phyloP scores from a whole-genome alignment of 106 monocot species.

The Platanthera guangdongensis region DNA sequence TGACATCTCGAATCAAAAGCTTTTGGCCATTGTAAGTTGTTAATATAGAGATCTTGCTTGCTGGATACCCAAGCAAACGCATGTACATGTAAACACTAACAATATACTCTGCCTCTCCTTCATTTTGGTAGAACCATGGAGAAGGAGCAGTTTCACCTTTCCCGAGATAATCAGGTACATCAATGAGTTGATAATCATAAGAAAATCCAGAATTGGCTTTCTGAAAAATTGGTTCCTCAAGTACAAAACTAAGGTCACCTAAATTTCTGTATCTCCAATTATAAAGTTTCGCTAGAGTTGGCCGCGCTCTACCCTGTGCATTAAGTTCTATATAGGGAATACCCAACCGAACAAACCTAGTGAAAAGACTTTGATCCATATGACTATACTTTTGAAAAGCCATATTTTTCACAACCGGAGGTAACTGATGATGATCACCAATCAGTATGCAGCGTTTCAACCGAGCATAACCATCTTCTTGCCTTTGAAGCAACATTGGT shows the following conservation, averaged over 20 bases:
- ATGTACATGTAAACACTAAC: conserved; percentile 99
- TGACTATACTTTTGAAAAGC: conserved; percentile 99
- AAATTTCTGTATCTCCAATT: conserved; percentile 99
- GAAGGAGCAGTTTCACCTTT: conserved; percentile 93
- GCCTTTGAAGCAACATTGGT: conserved; percentile 96
- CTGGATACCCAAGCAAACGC: conserved; percentile 91
- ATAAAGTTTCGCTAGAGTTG: conserved; percentile 80
- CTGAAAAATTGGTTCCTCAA: conserved; percentile 57
- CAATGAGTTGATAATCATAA: conserved; percentile 84
- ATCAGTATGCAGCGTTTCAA: conserved; percentile 91
- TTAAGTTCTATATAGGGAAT: conserved; percentile 98
- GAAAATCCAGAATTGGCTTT: conserved; percentile 95
- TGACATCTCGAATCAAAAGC: conserved; percentile 95
- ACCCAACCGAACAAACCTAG: conserved; percentile 90
- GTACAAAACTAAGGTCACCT: conserved; percentile 81
- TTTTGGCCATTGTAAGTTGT: conserved; percentile 99
- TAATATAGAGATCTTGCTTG: conserved; percentile 88
- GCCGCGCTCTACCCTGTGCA: conserved; percentile 93
- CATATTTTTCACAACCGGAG: conserved; percentile 99
- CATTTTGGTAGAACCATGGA: conserved; percentile 99
- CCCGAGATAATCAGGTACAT: conserved; percentile 84
- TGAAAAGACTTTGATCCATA: conserved; percentile 99
- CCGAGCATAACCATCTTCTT: conserved; percentile 96
- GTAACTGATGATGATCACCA: conserved; percentile 98
- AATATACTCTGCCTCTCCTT: conserved; percentile 93